phyloP scores from a whole-genome alignment of 2,329 filamentous ascomycete genomes.

The Exophiala sp. region DNA sequence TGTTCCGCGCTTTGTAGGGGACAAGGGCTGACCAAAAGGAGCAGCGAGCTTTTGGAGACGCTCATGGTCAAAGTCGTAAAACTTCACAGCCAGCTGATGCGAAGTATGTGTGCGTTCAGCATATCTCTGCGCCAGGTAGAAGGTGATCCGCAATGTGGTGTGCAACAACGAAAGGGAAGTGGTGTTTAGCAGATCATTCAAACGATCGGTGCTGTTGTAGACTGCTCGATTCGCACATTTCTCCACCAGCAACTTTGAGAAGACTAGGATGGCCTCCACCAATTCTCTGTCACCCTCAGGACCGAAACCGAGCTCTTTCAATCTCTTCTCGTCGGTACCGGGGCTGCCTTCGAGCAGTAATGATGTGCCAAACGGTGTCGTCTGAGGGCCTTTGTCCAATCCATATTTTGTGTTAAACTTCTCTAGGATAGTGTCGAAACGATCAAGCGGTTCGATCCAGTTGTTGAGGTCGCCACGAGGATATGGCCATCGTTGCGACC shows the following conservation, averaged over 20 bases:
- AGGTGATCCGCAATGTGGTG: constrained; percentile 72
- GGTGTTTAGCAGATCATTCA: constrained; percentile 85
- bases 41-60: constrained; percentile 78
- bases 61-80: constrained; percentile 72
- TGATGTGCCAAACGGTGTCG: constrained; percentile 66
- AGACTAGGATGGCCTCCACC: constrained; percentile 74
- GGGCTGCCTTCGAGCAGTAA: constrained; percentile 59
- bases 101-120: constrained; percentile 66
- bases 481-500: constrained; percentile 90
- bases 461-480: constrained; percentile 94
- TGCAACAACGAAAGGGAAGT: constrained; percentile 77
- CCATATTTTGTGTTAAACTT: constrained; percentile 76
- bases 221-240: constrained; percentile 96
- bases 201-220: constrained; percentile 86
- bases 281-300: constrained; percentile 76
- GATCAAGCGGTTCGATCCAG: constrained; percentile 92
- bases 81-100: constrained; percentile 71
- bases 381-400: constrained; percentile 76
- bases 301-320: constrained; percentile 61
- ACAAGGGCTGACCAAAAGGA: constrained; percentile 73
- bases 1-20: constrained; percentile 49
- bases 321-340: constrained; percentile 42
- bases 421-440: constrained; percentile 86
- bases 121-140: constrained; percentile 87
- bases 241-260: constrained; percentile 83